Evolutionary conservation across 495 filamentous ascomycete genomes (phyloP).

Genomic region (Aspergillus bertholletiae): DNA sequence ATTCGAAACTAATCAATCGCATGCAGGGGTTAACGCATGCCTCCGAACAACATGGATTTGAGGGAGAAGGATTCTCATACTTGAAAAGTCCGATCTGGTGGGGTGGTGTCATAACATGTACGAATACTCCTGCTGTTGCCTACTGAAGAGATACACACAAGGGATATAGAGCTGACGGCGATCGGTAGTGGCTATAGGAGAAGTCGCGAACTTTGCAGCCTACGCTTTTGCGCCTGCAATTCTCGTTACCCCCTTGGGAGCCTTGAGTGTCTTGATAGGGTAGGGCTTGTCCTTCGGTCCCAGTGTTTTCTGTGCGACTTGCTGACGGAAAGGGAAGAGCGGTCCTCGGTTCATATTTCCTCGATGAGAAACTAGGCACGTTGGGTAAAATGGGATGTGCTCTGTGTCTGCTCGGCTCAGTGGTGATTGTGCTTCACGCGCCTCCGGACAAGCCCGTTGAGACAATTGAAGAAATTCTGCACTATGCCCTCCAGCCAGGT

Average conservation of each 20-base stretch:
- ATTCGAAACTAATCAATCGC: conserved; percentile 15
- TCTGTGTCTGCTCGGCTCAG: conserved; percentile 91
- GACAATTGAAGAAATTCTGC: conserved; percentile 81
- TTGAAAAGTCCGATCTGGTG: conserved; percentile 92
- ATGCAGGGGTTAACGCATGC: conserved; percentile 82
- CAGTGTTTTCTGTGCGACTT: not conserved
- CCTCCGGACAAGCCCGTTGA: conserved; percentile 88
- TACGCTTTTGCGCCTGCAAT: conserved; percentile 98
- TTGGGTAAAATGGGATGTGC: conserved; percentile 94
- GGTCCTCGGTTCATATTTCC: conserved; percentile 89
- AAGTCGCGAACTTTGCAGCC: conserved; percentile 93
- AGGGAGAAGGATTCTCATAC: conserved; percentile 94
- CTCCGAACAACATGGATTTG: conserved; percentile 87
- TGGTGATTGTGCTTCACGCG: conserved; percentile 96
- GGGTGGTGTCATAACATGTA: conserved; percentile 86
- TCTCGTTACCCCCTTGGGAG: conserved; percentile 90
- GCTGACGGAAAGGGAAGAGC: conserved; percentile 53
- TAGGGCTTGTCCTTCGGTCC: conserved; percentile 23
- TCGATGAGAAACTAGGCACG: conserved; percentile 82
- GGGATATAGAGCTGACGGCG: conserved; percentile 23
- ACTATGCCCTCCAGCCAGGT: conserved; percentile 89
- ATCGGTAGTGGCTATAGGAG: conserved; percentile 67
- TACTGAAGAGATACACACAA: not conserved
- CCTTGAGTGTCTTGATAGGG: conserved; percentile 91
- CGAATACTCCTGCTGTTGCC: conserved; percentile 18